Percentiles rank a stretch among this genome's conserved stretches.
phyloP scores from a whole-genome alignment of 2,329 filamentous ascomycete genomes.

The Aspergillus novofumigatus region DNA sequence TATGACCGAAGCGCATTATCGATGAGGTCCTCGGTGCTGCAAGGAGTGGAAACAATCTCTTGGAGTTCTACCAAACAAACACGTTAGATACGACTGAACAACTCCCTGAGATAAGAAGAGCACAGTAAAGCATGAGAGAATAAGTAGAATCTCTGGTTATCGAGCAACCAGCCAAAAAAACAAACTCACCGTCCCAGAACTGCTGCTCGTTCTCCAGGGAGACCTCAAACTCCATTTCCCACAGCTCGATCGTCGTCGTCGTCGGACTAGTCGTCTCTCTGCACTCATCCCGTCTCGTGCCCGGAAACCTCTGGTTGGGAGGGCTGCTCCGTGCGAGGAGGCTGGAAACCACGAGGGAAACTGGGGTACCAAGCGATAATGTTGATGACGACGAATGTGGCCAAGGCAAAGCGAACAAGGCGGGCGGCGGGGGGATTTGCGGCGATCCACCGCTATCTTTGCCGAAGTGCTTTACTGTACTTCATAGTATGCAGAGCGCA shows the following conservation, averaged over 20 bases:
- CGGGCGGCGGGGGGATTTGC: conserved; percentile 3
- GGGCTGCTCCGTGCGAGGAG: conserved; percentile 10
- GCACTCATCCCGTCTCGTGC: conserved; percentile 34
- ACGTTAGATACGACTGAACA: neutral
- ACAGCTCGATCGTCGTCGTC: conserved; percentile 35
- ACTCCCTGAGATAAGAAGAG: neutral
- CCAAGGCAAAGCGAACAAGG: neutral
- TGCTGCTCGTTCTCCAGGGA: conserved; percentile 74
- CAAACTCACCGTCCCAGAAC: conserved; percentile 76
- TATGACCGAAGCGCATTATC: conserved; percentile 84
- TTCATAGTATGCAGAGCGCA: neutral
- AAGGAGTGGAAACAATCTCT: conserved; percentile 58
- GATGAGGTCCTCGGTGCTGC: conserved; percentile 62
- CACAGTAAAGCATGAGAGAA: conserved; percentile 22
- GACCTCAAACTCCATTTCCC: conserved; percentile 65
- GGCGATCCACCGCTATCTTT: neutral
- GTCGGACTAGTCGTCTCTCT: conserved; percentile 27
- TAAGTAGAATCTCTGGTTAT: neutral
- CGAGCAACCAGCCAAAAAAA: conserved; percentile 1
- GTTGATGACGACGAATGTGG: neutral
- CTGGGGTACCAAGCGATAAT: neutral
- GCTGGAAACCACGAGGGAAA: conserved; percentile 6
- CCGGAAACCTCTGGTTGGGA: conserved; percentile 1
- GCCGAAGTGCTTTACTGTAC: neutral
- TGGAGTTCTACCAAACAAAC: conserved; percentile 55